phyloP scores from a whole-genome alignment of 495 filamentous ascomycete genomes.

The Barbatosphaeria neglecta region DNA sequence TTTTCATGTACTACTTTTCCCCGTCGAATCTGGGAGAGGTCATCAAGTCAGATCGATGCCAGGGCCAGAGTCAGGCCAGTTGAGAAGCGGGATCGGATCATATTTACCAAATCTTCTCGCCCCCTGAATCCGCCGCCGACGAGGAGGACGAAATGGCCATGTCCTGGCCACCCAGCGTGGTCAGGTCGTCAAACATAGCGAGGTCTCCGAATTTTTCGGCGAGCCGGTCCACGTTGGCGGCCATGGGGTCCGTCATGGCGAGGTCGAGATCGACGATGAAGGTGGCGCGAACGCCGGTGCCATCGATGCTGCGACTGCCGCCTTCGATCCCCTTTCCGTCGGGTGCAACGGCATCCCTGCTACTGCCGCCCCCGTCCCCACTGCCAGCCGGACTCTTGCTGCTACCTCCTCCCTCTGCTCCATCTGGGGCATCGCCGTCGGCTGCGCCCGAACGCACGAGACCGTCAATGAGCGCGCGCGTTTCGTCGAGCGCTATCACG shows the following conservation, averaged over 20 bases:
- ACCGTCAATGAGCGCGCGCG: neutral
- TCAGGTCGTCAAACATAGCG: conserved; percentile 1
- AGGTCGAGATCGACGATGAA: conserved; percentile 1
- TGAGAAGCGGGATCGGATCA: no score
- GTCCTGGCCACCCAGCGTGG: neutral
- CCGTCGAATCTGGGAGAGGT: no score
- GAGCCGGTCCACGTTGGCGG: neutral
- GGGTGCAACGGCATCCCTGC: neutral
- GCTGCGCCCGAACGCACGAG: neutral
- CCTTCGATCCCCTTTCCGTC: neutral
- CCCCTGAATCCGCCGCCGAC: neutral
- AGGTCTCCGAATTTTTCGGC: neutral
- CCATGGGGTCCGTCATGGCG: neutral
- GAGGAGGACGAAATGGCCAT: neutral
- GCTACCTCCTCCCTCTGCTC: neutral
- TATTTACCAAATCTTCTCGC: neutral
- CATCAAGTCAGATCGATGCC: no score
- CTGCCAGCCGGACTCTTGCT: neutral
- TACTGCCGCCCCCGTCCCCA: neutral
- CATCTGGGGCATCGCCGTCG: neutral
- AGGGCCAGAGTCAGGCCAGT: no score
- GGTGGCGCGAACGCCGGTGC: neutral
- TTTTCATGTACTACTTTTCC: no score
- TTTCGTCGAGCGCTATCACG: neutral
- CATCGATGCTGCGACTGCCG: neutral